These are phyloP conservation scores for Tricholoma saponaceum DNA, from an alignment of 768 basidiomycete species.

Conservation along the genomic window DNA sequence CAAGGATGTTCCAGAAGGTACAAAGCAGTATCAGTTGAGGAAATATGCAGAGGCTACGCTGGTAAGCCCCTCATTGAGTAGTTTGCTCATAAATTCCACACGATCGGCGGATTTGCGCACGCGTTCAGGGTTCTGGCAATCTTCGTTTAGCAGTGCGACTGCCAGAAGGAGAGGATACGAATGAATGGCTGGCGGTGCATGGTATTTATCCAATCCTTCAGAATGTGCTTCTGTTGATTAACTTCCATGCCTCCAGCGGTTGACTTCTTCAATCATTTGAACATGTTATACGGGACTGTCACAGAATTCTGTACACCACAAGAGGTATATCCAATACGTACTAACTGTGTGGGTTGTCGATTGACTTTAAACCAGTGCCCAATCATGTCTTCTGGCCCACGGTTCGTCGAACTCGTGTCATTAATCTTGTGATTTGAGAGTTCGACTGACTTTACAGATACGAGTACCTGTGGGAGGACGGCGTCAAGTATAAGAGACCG, in stretches of 20 bases:
- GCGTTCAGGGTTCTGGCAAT: constrained; percentile 86
- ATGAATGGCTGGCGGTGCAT: constrained; percentile 99
- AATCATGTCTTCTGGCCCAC: constrained; percentile 94
- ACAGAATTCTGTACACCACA: constrained; percentile 97
- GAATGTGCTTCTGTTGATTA: neutral
- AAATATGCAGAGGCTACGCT: constrained; percentile 97
- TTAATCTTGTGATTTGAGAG: neutral
- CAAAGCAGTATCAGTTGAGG: constrained; percentile 96
- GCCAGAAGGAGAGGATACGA: constrained; percentile 95
- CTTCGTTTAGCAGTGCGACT: constrained; percentile 87
- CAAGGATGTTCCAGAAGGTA: constrained; percentile 92
- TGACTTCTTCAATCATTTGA: constrained; percentile 99
- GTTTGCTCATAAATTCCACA: neutral
- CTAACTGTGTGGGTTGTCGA: too few relatives aligned
- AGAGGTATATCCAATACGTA: constrained; percentile 48
- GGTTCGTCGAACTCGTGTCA: constrained; percentile 42
- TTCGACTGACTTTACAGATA: constrained; percentile 46
- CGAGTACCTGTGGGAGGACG: constrained; percentile 95
- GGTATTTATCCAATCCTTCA: constrained; percentile 45
- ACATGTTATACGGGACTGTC: constrained; percentile 98
- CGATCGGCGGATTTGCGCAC: neutral
- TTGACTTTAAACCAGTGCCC: constrained; percentile 56
- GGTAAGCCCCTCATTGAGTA: constrained; percentile 36
- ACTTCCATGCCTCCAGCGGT: constrained; percentile 56
- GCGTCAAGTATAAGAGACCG: constrained; percentile 79